These are phyloP conservation scores for Phytophthora litchii DNA, from an alignment of 352 stramenopile genomes.

Conservation along the genomic window DNA sequence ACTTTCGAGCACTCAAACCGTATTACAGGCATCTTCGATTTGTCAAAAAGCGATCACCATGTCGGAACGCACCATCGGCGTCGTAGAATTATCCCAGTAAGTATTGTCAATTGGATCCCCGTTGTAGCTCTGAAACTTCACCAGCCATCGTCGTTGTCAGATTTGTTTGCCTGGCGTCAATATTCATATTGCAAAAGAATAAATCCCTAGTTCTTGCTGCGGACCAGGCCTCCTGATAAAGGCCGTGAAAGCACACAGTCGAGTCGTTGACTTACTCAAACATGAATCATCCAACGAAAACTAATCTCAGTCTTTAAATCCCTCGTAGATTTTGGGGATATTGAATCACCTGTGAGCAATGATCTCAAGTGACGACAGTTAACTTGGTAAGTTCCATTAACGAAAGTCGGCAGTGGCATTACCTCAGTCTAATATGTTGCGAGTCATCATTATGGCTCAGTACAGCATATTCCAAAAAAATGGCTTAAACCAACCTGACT, in stretches of 20 bases:
- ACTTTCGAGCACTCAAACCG: slow-evolving; percentile 54
- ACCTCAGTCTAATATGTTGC: neutral
- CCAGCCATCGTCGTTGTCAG: slow-evolving; percentile 27
- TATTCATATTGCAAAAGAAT: slow-evolving; percentile 14
- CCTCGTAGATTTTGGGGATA: neutral
- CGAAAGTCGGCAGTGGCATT: slow-evolving; percentile 3
- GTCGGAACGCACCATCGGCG: slow-evolving; percentile 38
- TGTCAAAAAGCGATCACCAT: slow-evolving; percentile 34
- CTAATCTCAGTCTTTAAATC: slow-evolving; percentile 3
- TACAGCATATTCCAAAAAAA: too few species aligned
- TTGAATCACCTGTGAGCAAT: slow-evolving; percentile 15
- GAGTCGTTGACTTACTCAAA: slow-evolving; percentile 17
- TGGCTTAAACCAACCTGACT: too few species aligned
- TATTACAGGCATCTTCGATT: slow-evolving; percentile 40
- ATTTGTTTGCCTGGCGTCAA: slow-evolving; percentile 27
- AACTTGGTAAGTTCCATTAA: too few species aligned
- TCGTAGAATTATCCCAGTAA: slow-evolving; percentile 40
- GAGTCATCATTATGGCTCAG: too few species aligned
- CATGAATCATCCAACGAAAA: slow-evolving; percentile 7
- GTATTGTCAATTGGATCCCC: slow-evolving; percentile 25
- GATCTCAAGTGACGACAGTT: slow-evolving; percentile 16
- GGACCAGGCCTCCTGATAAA: too few species aligned
- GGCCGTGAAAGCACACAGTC: slow-evolving; percentile 25
- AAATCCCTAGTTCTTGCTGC: slow-evolving; percentile 37
- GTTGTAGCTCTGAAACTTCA: slow-evolving; percentile 35